Evolutionary conservation across 1,139 yeast species (phyloP), one percentile per base, ranked within the genome.

Genomic region (Candida pseudoviswanathii): DNA sequence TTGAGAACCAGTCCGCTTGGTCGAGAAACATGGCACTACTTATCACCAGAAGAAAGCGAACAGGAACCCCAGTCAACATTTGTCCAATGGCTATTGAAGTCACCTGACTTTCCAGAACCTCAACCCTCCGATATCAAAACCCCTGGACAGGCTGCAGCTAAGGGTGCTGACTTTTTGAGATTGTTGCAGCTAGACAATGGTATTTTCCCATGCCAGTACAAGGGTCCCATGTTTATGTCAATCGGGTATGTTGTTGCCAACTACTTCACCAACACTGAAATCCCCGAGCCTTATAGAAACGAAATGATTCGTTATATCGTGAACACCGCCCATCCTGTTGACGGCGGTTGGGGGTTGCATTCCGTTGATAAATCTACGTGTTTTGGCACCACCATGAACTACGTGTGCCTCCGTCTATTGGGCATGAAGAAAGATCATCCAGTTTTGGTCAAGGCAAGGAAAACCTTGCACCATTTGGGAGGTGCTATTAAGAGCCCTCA

Each of bases 331-430:
- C 97, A 94, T 64, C 98, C 97, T 0, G 96, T 91, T 0, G 99
- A 95, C 67, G 99, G 99, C n/a, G 99, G 99, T 1, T 95, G 99
- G 99, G 99, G 98, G 0, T 76, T 95, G 46, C 98, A 94, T 63
- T 82, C 91, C 2, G 85, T 82, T 44, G 99, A 94, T 63, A 94
- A 92, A 64, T 86, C 96, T 5, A 95, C 99, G 0, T 95, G 95
- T 57, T 92, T 91, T 65, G 99, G 99, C 4, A 95, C 99, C 1
- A 77, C 91, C 0, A 81, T 94, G 62, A 91, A 91, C 67, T 95
- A 95, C 65, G 86, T 94, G 5, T 72, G 76, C 30, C 74, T 94
- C 51, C 77, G 99, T 52, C 68, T 95, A 7, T 59, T 94, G 50
- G 99, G 99, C 0, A 63, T 95, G 60, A 69, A 80, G 1, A 74